These are phyloP conservation scores for Mortierella sp. DNA, from an alignment of 371 early-diverging fungal species.

Conservation along the genomic window DNA sequence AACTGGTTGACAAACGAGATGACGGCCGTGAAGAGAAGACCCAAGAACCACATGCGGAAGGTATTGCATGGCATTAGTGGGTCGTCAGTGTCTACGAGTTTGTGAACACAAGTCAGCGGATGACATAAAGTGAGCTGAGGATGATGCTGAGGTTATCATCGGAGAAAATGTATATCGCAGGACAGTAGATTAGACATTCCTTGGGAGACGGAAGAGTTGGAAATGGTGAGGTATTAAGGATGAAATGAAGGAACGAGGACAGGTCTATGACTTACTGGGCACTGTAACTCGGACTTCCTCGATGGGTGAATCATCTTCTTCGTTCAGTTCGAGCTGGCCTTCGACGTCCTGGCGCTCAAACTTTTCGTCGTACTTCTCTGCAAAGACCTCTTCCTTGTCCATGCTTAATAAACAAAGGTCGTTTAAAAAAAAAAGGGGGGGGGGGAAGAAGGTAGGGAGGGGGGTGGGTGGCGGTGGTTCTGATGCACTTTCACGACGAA, in stretches of 20 bases:
- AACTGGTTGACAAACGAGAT: constrained; percentile 81
- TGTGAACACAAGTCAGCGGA: neutral
- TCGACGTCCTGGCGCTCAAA: constrained; percentile 8
- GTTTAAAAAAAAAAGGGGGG: neutral
- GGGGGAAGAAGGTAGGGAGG: neutral
- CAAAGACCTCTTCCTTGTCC: constrained; percentile 38
- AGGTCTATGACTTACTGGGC: constrained; percentile 56
- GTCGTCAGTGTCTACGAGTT: constrained; percentile 64
- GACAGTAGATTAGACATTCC: neutral
- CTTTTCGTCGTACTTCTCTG: constrained; percentile 28
- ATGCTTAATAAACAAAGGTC: constrained; percentile 9
- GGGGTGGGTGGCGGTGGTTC: constrained; percentile 4
- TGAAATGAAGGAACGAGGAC: neutral
- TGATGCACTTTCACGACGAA: neutral
- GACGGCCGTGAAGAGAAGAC: constrained; percentile 65
- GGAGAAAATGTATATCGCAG: neutral
- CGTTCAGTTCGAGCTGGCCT: constrained; percentile 40
- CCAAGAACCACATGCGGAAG: constrained; percentile 79
- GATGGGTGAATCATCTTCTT: constrained; percentile 77
- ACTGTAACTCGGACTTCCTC: constrained; percentile 79
- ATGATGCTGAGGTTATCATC: neutral
- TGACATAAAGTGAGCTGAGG: neutral
- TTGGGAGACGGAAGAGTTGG: neutral
- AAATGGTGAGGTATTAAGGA: neutral
- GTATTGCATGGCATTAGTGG: constrained; percentile 78